A percentile compares a stretch with the other conserved stretches of the same genome.
Conservation (phyloP, 495 filamentous ascomycete genomes). For the Annulohypoxylon moriforme region DNA sequence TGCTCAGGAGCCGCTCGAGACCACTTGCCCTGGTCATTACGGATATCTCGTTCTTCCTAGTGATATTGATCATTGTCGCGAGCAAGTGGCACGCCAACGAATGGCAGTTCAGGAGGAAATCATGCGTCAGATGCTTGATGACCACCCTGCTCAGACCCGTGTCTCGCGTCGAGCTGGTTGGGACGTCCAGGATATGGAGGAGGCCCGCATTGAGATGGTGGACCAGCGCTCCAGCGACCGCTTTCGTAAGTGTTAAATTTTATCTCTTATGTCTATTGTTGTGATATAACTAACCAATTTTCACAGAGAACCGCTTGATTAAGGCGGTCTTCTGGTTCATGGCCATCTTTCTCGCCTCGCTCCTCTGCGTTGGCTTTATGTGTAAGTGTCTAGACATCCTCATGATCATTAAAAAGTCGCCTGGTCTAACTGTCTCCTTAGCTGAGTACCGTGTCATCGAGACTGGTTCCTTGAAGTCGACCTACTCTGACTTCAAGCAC, state of each 20-base stretch:
- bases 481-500: neutral
- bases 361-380: neutral
- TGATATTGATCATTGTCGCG: too few species aligned
- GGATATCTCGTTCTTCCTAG: too few species aligned
- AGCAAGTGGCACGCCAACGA: too few species aligned
- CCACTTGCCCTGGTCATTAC: too few species aligned
- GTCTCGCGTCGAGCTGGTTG: too few species aligned
- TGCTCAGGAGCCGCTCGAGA: too few species aligned
- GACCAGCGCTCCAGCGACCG: neutral
- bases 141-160: too few species aligned
- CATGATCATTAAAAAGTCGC: neutral
- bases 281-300: slow-evolving; percentile 2
- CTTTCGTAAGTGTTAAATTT: neutral
- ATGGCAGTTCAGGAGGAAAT: too few species aligned
- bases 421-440: slow-evolving; percentile 15
- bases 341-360: neutral
- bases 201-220: neutral
- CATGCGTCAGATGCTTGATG: too few species aligned
- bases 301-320: neutral
- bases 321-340: neutral
- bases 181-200: too few species aligned
- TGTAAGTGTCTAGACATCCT: neutral
- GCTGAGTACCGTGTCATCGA: neutral
- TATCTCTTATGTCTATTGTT: neutral
- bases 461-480: too few species aligned